phyloP scores from a whole-genome alignment of 441 rosid genomes.

The Flueggea neowawraea region DNA sequence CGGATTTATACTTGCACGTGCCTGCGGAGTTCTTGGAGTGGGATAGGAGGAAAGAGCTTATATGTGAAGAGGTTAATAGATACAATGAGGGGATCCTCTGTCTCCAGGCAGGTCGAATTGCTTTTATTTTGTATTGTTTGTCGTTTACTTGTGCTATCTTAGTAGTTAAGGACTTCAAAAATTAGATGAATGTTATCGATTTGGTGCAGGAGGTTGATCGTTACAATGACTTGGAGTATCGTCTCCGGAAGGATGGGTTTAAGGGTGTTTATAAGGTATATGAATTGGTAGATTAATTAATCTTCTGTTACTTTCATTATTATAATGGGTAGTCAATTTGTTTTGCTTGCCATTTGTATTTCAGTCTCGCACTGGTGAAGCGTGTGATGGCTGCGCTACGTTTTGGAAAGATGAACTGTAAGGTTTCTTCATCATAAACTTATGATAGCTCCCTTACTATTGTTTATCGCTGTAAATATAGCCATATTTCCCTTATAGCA shows the following conservation, averaged over 20 bases:
- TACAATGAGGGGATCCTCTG: constrained; percentile 80
- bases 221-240: constrained; percentile 54
- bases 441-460: too few relatives aligned
- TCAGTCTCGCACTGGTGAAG: constrained; percentile 89
- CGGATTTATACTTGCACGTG: constrained; percentile 59
- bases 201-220: constrained; percentile 87
- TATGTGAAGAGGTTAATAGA: constrained; percentile 56
- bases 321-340: not conserved
- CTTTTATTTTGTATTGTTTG: not conserved
- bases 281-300: not conserved
- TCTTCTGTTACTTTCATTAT: not conserved
- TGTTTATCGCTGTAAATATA: not conserved
- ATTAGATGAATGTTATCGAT: constrained; percentile 8
- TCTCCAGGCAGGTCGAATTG: constrained; percentile 67
- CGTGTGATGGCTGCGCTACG: constrained; percentile 86
- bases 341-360: constrained; percentile 14
- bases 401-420: constrained; percentile 83
- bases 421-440: constrained; percentile 14
- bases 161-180: not conserved
- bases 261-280: constrained; percentile 80
- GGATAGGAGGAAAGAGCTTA: constrained; percentile 68
- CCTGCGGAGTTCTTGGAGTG: constrained; percentile 55
- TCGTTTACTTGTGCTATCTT: too few relatives aligned
- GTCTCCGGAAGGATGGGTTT: constrained; percentile 64
- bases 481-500: too few relatives aligned